A percentile compares a stretch with the other conserved stretches of the same genome.
phyloP scores from a whole-genome alignment of 768 basidiomycete species.

The Steccherinum ochraceum region DNA sequence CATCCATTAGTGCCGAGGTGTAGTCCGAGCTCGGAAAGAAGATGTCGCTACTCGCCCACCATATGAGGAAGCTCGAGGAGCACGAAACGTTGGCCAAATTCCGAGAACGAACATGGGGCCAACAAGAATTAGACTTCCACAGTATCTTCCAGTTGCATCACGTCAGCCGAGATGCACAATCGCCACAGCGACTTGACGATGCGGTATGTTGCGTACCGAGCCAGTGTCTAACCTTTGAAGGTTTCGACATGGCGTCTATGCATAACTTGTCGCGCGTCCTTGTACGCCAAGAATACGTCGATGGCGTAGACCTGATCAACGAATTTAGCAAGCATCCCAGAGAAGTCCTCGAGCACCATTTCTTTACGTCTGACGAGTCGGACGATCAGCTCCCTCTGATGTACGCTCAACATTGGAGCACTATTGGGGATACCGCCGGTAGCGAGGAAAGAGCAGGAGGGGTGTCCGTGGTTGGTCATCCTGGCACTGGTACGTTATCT shows the following conservation, averaged over 20 bases:
- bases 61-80: too few relatives aligned
- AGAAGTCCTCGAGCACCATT: background rate
- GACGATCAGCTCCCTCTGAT: background rate
- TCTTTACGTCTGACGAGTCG: background rate
- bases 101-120: background rate
- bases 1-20: too few relatives aligned
- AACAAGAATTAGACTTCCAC: background rate
- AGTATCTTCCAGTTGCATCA: background rate
- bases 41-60: too few relatives aligned
- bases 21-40: too few relatives aligned
- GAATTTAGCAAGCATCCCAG: background rate
- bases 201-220: background rate
- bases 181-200: background rate
- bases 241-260: background rate
- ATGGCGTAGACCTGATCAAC: background rate
- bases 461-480: background rate
- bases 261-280: background rate
- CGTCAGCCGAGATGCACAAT: background rate
- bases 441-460: background rate
- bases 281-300: background rate
- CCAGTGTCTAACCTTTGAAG: background rate
- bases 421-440: background rate
- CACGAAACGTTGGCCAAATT: background rate
- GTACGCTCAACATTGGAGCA: background rate
- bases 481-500: background rate